Evolutionary conservation across 768 basidiomycete species (phyloP), one percentile per base, ranked within the genome.

Genomic region (Mrakia blollopis): DNA sequence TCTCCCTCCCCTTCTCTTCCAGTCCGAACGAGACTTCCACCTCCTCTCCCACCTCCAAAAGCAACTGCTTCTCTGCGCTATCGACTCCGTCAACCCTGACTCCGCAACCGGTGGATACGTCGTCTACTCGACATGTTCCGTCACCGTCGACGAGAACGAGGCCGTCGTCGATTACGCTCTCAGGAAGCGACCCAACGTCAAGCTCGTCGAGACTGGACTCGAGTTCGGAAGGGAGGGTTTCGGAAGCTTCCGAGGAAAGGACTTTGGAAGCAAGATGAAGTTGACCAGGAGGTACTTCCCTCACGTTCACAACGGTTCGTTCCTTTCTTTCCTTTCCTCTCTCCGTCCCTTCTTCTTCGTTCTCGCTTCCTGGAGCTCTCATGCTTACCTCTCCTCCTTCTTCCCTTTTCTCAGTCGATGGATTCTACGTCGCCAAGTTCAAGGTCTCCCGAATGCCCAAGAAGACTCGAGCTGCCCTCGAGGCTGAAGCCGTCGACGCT

Each of bases 361-460:
- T 23, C n/a, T n/a, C 6, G 9, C 52, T 14, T 39, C 41, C 30
- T 39, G 9, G n/a, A 28, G 2, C 44, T 50, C 47, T 9, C 18
- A 4, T 14, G 18, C 47, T 50, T 14, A 50, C 47, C 18, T 21
- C 16, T 18, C 16, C 16, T 50, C 47, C 47, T 50, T 21, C 47
- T n/a, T 41, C 57, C 32, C 13, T n/a, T 21, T n/a, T 18, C 39
- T 25, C 67, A 80, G 80, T 98, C 95, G 97, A 99, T 83, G 97
- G 97, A 8, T 99, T 99, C 87, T 99, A 88, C 83, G 95, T 98
- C 74, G 96, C 96, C 77, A 98, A 98, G 84, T 93, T 99, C 88
- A 95, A 92, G 84, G 90, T 98, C n/a, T 91, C 89, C 82, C 92
- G 89, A 84, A 87, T 90, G 77, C 82, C 85, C 68, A 94, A 91